A percentile compares a stretch with the other conserved stretches of the same genome.
These are phyloP conservation scores for Lactarius sp. DNA, from an alignment of 768 basidiomycete genomes.

Conservation along the genomic window DNA sequence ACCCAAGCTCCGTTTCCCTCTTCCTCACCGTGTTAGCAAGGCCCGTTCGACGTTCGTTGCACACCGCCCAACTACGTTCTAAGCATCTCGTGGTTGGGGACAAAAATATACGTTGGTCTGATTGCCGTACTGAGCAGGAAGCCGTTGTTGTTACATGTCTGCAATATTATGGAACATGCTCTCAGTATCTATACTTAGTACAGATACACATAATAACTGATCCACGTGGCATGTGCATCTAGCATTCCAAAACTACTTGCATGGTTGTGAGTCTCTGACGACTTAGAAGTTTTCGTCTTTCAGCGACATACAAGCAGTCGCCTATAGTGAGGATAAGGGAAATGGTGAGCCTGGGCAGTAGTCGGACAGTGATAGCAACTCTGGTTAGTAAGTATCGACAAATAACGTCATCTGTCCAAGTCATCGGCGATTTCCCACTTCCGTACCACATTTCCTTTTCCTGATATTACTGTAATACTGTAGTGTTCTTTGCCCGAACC, in stretches of 20 bases:
- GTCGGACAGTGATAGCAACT: too few relatives aligned
- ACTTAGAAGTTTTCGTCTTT: neutral
- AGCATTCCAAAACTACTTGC: neutral
- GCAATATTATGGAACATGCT: slow-evolving; percentile 4
- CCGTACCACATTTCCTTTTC: neutral
- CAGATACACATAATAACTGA: neutral
- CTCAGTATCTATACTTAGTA: neutral
- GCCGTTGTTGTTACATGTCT: neutral
- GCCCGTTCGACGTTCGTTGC: slow-evolving; percentile 77
- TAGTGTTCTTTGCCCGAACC: too few relatives aligned
- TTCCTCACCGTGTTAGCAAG: slow-evolving; percentile 85
- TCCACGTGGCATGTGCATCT: neutral
- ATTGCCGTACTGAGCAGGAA: neutral
- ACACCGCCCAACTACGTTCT: slow-evolving; percentile 70
- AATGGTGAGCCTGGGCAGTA: too few relatives aligned
- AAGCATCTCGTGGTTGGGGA: slow-evolving; percentile 20
- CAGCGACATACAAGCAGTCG: too few relatives aligned
- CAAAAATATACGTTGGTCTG: neutral
- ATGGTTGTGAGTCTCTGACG: neutral
- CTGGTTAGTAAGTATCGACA: neutral
- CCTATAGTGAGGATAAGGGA: too few relatives aligned
- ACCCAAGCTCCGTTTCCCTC: slow-evolving; percentile 93
- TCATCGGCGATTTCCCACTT: neutral
- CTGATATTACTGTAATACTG: neutral
- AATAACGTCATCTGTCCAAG: neutral